Base-by-base conservation (phyloP, 805 yeast genomes). In the Ogataea paradorogensis region DNA sequence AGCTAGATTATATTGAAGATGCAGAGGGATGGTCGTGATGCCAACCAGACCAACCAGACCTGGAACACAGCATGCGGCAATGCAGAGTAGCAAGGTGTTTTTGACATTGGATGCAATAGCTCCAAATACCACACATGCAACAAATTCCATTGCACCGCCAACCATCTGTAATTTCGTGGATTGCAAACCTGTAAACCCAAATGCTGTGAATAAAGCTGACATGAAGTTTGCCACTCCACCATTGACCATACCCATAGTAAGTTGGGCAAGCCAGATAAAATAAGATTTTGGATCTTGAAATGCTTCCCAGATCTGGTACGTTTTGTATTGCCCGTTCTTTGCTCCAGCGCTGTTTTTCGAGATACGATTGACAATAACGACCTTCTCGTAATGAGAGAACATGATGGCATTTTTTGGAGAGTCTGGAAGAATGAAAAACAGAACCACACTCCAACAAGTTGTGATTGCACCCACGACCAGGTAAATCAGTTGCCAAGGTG, bases 21-120 rank as follows among this genome's bases (percentile, higher is more conserved):
- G 66, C 5, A 74, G 52, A 0, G 74, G 33, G 9, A 66, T 67
- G 18, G 70, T 69, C 11, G 65, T 64, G 37, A 74, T 65, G 1
- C 71, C 64, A 8, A 30, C 15, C 9, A 36, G 15, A 72, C 75
- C 10, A 65, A 65, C 26, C 70, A 59, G 0, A 73, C 63, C 11
- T 76, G 77, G 4, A 70, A 68, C 55, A 0, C 63, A 58, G 5
- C 61, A 59, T 1, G 63, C 7, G 5, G 40, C 23, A 5, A 36
- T 36, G 24, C 40, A 30, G 14, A 36, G 67, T 55, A 11, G 59
- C 59, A 49, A 65, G 57, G 30, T 65, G 15, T 36, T 23, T 5
- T 16, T 15, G 27, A 36, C 6, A 14, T 30, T n/a, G 13, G 34
- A 30, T 15, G 35, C 22, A 26, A 36, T 30, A 7, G 13, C 9